Evolutionary conservation across 768 basidiomycete species (phyloP), one percentile per base, ranked within the genome.

Genomic region (Galerina sulciceps): DNA sequence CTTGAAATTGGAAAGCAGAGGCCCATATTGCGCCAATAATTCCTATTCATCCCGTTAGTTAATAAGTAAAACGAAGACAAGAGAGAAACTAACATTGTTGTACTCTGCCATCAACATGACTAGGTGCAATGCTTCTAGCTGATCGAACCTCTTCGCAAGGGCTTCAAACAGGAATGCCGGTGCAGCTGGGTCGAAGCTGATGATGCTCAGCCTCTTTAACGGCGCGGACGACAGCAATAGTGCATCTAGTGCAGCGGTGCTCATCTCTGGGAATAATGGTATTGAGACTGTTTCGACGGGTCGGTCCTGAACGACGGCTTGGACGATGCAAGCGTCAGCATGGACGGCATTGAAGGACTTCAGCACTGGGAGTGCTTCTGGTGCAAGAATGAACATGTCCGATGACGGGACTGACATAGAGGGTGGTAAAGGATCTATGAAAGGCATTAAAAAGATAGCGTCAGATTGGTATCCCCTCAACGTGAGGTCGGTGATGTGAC

Each of bases 101-200:
- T 81, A 82, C 13, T 79, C 76, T 2, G 81, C 76, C 61, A 81
- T 74, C 18, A 87, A 72, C 45, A 86, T 76, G 10, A 89, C 85
- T 31, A 88, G 71, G 64, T 88, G 86, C 31, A 89, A 68, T 1
- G 86, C 85, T 66, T 89, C 85, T 47, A 89, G 71, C 35, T 74
- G 52, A 0, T 80, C 78, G 4, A 87, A 73, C 4, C 83, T 76
- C 43, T 63, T 58, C 10, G 82, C 76, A 3, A 89, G 74, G 48
- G 82, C 79, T 2, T 73, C 60, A 20, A 89, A 69, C 51, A 88
- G 70, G 50, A 73, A 70, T 1, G 72, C 67, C 11, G 82, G 81
- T 0, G 79, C 73, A 1, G 71, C 66, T 3, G 78, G 71, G 59
- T 87, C 86, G 48, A 88, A 83, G 38, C 82, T 81, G 73, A 87